Percentiles rank a stretch among this genome's conserved stretches.
Conservation (phyloP, 768 basidiomycete genomes). For the Suillus americanus region DNA sequence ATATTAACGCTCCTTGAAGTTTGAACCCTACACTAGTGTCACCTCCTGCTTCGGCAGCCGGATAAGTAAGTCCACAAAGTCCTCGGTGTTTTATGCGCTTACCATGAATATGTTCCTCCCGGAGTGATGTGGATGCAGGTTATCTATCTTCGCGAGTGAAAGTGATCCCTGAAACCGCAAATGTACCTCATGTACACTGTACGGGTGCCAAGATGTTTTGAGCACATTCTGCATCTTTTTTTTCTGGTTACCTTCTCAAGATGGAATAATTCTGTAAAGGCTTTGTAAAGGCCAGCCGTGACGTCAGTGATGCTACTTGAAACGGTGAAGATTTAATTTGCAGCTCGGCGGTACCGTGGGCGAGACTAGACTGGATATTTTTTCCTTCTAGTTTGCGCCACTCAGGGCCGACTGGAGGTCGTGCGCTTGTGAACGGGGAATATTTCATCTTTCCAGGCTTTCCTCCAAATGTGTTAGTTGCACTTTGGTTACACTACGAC, state of each 20-base stretch:
- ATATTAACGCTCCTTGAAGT: not conserved
- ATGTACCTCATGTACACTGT: not conserved
- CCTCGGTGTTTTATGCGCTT: slow-evolving; percentile 1
- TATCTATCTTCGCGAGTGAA: not conserved
- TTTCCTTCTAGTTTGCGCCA: not conserved
- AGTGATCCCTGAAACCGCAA: not conserved
- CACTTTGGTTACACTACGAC: not conserved
- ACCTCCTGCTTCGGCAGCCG: not conserved
- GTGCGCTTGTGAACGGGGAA: not conserved
- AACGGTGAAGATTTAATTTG: not conserved
- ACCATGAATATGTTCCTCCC: not conserved
- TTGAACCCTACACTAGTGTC: not conserved
- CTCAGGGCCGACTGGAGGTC: not conserved
- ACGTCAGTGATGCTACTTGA: not conserved
- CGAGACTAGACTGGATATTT: not conserved
- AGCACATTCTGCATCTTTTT: not conserved
- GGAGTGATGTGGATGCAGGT: not conserved
- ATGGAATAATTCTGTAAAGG: too few species aligned
- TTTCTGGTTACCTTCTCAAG: not conserved
- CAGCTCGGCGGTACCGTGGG: not conserved
- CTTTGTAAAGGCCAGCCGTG: not conserved
- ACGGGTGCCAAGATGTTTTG: not conserved
- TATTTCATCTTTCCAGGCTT: not conserved
- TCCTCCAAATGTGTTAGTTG: not conserved
- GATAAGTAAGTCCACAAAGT: slow-evolving; percentile 3